phyloP scores from a whole-genome alignment of 495 filamentous ascomycete species.

The Aspergillus diversus region DNA sequence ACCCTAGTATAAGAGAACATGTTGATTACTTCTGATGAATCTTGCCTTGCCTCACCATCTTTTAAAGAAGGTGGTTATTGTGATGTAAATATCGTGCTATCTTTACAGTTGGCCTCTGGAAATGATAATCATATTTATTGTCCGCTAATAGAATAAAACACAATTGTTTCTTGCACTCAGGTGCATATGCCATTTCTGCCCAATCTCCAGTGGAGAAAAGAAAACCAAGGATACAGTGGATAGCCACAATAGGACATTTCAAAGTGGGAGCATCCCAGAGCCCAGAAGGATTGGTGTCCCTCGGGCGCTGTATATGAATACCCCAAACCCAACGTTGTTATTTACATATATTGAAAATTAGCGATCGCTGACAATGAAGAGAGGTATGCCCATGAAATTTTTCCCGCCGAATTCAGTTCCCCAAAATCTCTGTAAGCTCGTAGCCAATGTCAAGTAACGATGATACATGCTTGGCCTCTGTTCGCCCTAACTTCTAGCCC shows the following conservation, averaged over 20 bases:
- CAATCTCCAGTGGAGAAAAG: background rate
- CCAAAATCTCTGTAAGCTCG: too few species aligned
- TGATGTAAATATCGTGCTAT: background rate
- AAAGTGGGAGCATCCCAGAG: background rate
- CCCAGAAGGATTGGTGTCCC: background rate
- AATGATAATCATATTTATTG: background rate
- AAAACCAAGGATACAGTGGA: conserved; percentile 5
- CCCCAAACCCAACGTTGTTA: background rate
- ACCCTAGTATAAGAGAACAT: conserved; percentile 3
- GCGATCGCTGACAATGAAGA: background rate
- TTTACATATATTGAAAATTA: conserved; percentile 11
- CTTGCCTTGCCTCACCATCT: background rate
- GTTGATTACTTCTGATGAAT: background rate
- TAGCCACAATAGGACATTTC: background rate
- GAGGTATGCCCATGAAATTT: background rate
- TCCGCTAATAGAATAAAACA: background rate
- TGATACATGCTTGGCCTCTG: background rate
- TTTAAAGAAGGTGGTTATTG: background rate
- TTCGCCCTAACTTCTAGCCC: background rate
- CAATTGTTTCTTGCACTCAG: background rate
- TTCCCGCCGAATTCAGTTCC: too few species aligned
- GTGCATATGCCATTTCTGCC: conserved; percentile 1
- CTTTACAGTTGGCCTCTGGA: background rate
- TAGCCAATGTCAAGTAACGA: background rate
- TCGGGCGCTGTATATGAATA: background rate